phyloP scores from a whole-genome alignment of 2,329 filamentous ascomycete species.

The Aureobasidium sp. region DNA sequence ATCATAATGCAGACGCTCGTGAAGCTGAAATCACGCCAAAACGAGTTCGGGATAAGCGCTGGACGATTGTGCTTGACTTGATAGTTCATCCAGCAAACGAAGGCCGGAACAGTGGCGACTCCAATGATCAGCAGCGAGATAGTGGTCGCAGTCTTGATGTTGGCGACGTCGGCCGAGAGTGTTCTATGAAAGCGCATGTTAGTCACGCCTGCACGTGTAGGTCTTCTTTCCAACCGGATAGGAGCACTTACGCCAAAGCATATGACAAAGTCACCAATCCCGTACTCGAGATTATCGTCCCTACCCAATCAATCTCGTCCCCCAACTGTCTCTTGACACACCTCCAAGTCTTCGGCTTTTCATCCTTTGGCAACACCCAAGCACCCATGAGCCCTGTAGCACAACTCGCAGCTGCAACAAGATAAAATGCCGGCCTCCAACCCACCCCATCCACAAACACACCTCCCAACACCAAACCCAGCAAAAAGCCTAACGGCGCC shows the following conservation, averaged over 20 bases:
- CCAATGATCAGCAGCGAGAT: slow-evolving; percentile 38
- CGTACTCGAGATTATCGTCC: slow-evolving; percentile 38
- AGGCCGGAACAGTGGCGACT: slow-evolving; percentile 38
- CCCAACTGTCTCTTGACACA: slow-evolving; percentile 22
- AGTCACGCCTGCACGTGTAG: neutral
- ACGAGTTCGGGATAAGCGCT: slow-evolving; percentile 53
- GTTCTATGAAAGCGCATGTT: neutral
- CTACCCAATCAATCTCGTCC: slow-evolving; percentile 47
- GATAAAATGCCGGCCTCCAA: slow-evolving; percentile 46
- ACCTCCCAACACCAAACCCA: slow-evolving; percentile 45
- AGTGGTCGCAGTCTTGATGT: slow-evolving; percentile 17
- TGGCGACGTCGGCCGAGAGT: neutral
- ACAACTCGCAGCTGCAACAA: slow-evolving; percentile 37
- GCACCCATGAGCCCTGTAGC: slow-evolving; percentile 31
- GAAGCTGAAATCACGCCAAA: slow-evolving; percentile 52
- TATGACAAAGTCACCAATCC: slow-evolving; percentile 45
- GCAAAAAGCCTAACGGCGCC: slow-evolving; percentile 43
- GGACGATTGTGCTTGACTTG: slow-evolving; percentile 40
- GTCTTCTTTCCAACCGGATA: too few relatives aligned
- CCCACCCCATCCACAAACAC: slow-evolving; percentile 41
- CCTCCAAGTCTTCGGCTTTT: slow-evolving; percentile 22
- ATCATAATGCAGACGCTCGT: slow-evolving; percentile 44
- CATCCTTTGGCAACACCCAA: slow-evolving; percentile 30
- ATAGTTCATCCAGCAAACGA: slow-evolving; percentile 47
- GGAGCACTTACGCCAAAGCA: slow-evolving; percentile 20